phyloP scores from a whole-genome alignment of 257 asterid species.

The Pogostemon cablin region DNA sequence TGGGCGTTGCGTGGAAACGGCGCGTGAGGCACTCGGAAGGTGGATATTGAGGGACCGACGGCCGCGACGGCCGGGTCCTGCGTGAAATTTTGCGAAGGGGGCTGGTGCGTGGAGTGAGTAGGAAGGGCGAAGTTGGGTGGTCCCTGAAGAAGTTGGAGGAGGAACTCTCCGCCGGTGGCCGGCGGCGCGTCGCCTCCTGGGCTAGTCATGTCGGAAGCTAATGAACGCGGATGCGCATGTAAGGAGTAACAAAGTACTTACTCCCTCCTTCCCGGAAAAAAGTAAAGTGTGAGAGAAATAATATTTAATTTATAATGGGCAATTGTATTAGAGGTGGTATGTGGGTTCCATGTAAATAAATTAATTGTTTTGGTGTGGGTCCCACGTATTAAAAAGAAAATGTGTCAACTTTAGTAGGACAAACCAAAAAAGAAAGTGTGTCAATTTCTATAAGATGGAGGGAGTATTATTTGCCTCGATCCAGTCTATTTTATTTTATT shows the following conservation, averaged over 20 bases:
- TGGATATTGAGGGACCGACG: slow-evolving; percentile 55
- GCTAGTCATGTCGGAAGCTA: slow-evolving; percentile 44
- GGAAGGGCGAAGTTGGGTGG: slow-evolving; percentile 39
- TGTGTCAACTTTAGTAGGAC: too few relatives aligned
- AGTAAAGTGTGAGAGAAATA: too few relatives aligned
- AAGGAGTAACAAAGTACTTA: not conserved
- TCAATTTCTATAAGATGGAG: too few relatives aligned
- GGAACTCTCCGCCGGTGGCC: slow-evolving; percentile 76
- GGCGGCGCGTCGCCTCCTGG: slow-evolving; percentile 72
- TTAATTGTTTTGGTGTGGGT: too few relatives aligned
- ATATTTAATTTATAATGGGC: too few relatives aligned
- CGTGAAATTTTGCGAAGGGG: slow-evolving; percentile 40
- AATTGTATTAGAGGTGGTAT: too few relatives aligned
- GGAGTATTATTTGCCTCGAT: too few relatives aligned
- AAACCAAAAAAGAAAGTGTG: too few relatives aligned
- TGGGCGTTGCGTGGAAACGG: slow-evolving; percentile 33
- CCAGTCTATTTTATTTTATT: too few relatives aligned
- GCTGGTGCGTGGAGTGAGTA: slow-evolving; percentile 32
- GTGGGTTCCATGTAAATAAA: too few relatives aligned
- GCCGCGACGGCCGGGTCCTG: slow-evolving; percentile 92
- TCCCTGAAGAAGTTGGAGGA: slow-evolving; percentile 68
- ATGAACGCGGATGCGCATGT: slow-evolving; percentile 18
- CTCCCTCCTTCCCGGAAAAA: too few relatives aligned
- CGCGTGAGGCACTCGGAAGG: slow-evolving; percentile 35
- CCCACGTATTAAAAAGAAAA: too few relatives aligned